Evolutionary conservation across 805 yeast genomes (phyloP).

Genomic region (Cyberlindnera euphorbiae): DNA sequence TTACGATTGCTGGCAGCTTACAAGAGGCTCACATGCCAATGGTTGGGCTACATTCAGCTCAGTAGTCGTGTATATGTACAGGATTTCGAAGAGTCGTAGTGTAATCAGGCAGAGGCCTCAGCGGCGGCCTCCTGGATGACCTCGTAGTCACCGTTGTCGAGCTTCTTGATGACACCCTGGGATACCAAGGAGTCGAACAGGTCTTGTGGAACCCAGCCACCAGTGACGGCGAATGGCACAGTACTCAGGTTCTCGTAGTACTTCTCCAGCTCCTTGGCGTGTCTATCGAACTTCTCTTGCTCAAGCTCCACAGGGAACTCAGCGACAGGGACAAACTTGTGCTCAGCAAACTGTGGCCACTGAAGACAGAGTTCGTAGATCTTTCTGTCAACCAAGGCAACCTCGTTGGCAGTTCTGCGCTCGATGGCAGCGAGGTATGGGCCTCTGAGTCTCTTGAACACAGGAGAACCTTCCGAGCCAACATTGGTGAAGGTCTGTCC

Average conservation of each 20-base stretch:
- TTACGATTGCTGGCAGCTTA: no score
- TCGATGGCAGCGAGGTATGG: conserved; percentile 61
- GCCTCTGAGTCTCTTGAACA: conserved; percentile 61
- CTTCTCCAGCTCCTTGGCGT: conserved; percentile 51
- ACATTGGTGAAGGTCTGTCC: conserved; percentile 63
- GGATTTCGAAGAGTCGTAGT: not conserved
- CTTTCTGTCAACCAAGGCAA: conserved; percentile 60
- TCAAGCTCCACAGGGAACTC: conserved; percentile 59
- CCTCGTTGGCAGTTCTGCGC: conserved; percentile 51
- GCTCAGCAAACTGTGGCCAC: conserved; percentile 64
- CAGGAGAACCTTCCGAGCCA: conserved; percentile 79
- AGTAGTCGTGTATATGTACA: not conserved
- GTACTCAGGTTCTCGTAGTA: conserved; percentile 66
- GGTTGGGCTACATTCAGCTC: not conserved
- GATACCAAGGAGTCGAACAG: conserved; percentile 70
- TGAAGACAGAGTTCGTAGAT: conserved; percentile 59
- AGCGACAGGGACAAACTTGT: conserved; percentile 45
- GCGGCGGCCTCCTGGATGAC: conserved; percentile 18
- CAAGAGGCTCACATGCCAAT: no score
- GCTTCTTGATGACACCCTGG: conserved; percentile 62
- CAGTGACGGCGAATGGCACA: conserved; percentile 83
- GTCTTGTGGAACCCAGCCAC: conserved; percentile 95
- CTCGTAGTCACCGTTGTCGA: conserved; percentile 52
- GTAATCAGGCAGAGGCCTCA: conserved; percentile 1
- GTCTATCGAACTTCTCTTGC: conserved; percentile 53